These are phyloP conservation scores for Mycena amicta DNA, from an alignment of 768 basidiomycete species.

Conservation along the genomic window DNA sequence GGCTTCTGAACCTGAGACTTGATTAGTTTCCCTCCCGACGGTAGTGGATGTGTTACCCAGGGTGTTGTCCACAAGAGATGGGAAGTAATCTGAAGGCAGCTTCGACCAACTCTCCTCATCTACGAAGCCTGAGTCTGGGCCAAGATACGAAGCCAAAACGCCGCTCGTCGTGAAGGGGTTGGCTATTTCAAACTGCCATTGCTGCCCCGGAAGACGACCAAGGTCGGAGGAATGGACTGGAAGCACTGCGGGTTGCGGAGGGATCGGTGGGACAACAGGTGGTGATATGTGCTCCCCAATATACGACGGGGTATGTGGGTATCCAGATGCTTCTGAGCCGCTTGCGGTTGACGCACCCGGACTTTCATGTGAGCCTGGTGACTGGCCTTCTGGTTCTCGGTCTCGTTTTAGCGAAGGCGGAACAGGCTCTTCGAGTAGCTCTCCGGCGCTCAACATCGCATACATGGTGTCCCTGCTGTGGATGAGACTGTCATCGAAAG, in stretches of 20 bases:
- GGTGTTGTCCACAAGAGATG: conserved; percentile 6
- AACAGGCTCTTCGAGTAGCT: conserved; percentile 36
- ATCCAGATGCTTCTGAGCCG: background rate
- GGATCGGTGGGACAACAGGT: background rate
- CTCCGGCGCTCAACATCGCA: conserved; percentile 54
- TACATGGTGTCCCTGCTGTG: conserved; percentile 58
- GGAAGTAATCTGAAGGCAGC: conserved; percentile 19
- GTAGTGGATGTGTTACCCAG: background rate
- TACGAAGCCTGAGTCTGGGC: background rate
- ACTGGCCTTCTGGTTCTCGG: conserved; percentile 5
- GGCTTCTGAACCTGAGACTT: background rate
- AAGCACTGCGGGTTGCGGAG: conserved; percentile 17
- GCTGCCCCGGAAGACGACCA: conserved; percentile 42
- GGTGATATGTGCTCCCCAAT: background rate
- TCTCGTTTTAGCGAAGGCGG: conserved; percentile 17
- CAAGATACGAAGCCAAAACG: background rate
- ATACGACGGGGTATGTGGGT: background rate
- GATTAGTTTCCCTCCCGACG: background rate
- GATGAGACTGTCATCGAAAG: background rate
- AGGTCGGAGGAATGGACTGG: conserved; percentile 46
- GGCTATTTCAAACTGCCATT: conserved; percentile 19
- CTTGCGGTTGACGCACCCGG: background rate
- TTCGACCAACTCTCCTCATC: conserved; percentile 9
- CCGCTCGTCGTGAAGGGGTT: conserved; percentile 10
- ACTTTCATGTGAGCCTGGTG: background rate